Conservation (phyloP, 2,329 filamentous ascomycete genomes). For the Fonsecaea pugnacius region DNA sequence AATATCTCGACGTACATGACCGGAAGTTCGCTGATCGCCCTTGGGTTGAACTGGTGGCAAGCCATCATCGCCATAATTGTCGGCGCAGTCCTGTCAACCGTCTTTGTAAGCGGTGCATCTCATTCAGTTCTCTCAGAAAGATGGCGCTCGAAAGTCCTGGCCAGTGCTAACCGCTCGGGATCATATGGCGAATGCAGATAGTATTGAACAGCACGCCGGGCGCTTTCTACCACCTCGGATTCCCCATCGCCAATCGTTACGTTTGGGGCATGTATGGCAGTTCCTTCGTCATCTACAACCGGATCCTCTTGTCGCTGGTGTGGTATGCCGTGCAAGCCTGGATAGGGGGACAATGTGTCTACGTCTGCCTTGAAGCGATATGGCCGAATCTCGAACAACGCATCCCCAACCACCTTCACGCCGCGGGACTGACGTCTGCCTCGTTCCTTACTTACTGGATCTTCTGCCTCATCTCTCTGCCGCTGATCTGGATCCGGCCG, state of each 20-base stretch:
- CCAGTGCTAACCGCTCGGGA: neutral
- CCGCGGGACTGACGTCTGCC: constrained; percentile 45
- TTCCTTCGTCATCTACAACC: constrained; percentile 85
- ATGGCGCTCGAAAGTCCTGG: neutral
- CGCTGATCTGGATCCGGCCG: constrained; percentile 52
- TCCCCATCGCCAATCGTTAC: constrained; percentile 73
- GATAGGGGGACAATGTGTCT: constrained; percentile 55
- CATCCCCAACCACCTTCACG: constrained; percentile 47
- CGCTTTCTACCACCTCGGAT: constrained; percentile 84
- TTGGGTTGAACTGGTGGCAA: constrained; percentile 87
- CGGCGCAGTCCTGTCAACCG: constrained; percentile 65
- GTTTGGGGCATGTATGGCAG: constrained; percentile 89
- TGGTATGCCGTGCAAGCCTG: constrained; percentile 59
- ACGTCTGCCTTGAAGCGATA: constrained; percentile 54
- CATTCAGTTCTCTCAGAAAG: neutral
- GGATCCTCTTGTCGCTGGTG: constrained; percentile 71
- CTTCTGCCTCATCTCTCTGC: constrained; percentile 52
- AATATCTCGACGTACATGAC: constrained; percentile 41
- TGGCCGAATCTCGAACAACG: constrained; percentile 51
- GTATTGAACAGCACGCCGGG: constrained; percentile 80
- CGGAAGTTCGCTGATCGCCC: constrained; percentile 43
- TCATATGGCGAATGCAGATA: constrained; percentile 47
- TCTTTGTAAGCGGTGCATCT: constrained; percentile 46
- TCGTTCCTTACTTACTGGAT: constrained; percentile 52
- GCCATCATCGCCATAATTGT: constrained; percentile 87